A percentile compares a stretch with the other conserved stretches of the same genome.
phyloP scores from a whole-genome alignment of 345 rosid species.

The Gossypium herbaceum region DNA sequence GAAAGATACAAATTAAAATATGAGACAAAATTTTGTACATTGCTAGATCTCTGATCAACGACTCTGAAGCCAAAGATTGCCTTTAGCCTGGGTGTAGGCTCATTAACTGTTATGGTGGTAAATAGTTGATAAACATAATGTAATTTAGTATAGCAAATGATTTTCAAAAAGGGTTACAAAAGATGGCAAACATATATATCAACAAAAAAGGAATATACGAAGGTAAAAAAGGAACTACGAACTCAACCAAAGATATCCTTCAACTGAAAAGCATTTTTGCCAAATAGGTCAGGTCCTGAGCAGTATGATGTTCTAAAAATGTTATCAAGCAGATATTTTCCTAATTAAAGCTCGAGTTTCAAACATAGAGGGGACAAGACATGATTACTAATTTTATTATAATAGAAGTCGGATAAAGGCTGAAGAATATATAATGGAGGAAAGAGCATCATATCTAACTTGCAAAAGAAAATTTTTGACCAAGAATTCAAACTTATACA shows the following conservation, averaged over 20 bases:
- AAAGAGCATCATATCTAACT: neutral
- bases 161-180: too few species aligned
- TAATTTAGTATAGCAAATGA: too few species aligned
- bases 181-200: neutral
- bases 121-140: too few species aligned
- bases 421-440: neutral
- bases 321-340: neutral
- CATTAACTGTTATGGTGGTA: too few species aligned
- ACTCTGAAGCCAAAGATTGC: slow-evolving; percentile 35
- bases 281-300: too few species aligned
- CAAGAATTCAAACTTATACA: neutral
- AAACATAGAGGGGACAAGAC: too few species aligned
- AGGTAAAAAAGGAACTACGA: neutral
- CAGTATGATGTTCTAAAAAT: neutral
- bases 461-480: neutral
- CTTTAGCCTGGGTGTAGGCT: too few species aligned
- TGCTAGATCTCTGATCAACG: slow-evolving; percentile 89
- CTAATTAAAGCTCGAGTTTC: too few species aligned
- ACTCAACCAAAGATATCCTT: neutral
- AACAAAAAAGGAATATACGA: neutral
- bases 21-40: slow-evolving; percentile 34
- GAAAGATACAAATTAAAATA: neutral
- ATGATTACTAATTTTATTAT: too few species aligned
- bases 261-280: neutral
- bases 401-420: too few species aligned